These are phyloP conservation scores for Ilyonectria sp. DNA, from an alignment of 2,329 filamentous ascomycete genomes.

Conservation along the genomic window DNA sequence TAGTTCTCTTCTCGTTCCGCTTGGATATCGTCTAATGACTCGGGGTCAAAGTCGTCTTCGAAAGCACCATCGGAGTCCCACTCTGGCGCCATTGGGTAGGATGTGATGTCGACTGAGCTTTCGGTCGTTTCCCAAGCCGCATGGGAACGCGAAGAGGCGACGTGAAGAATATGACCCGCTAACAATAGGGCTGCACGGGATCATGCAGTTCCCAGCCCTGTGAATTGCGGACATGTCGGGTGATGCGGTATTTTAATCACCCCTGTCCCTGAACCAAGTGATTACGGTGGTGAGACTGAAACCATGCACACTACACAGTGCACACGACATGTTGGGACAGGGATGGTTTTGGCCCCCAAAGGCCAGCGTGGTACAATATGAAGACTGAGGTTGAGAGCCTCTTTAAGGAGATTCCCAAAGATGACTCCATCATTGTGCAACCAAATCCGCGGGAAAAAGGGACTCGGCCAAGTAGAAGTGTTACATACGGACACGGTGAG, in stretches of 20 bases:
- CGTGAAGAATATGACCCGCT: background rate
- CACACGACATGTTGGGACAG: background rate
- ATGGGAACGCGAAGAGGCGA: background rate
- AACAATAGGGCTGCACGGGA: background rate
- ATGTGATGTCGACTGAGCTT: background rate
- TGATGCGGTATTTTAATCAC: background rate
- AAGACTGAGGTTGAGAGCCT: conserved; percentile 4
- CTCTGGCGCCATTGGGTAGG: background rate
- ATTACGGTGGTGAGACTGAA: background rate
- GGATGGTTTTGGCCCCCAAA: conserved; percentile 5
- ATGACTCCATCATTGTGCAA: conserved; percentile 15
- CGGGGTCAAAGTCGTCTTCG: background rate
- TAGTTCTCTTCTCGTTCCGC: conserved; percentile 1
- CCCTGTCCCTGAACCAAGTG: background rate
- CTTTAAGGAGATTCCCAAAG: background rate
- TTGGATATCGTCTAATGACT: background rate
- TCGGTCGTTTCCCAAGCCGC: background rate
- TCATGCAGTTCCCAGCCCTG: background rate
- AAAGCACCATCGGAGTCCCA: conserved; percentile 1
- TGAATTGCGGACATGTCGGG: background rate
- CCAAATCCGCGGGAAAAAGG: conserved; percentile 2
- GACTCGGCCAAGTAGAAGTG: conserved; percentile 1
- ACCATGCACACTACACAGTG: background rate
- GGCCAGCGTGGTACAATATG: background rate
- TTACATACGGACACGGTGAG: conserved; percentile 5